phyloP scores from a whole-genome alignment of 2,329 filamentous ascomycete species.

The Xylariaceae sp. region DNA sequence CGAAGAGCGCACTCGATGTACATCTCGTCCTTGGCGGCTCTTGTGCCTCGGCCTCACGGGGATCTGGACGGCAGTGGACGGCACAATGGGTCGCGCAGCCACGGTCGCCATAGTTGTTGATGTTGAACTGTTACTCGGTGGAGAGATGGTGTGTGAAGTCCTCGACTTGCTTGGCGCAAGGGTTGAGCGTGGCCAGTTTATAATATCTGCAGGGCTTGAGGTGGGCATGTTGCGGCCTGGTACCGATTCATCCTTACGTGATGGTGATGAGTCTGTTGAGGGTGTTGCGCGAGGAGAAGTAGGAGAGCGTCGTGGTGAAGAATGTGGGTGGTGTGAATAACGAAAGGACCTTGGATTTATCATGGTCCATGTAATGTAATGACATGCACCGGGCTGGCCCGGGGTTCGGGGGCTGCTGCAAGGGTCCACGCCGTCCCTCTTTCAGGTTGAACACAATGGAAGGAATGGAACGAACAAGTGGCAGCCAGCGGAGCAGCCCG shows the following conservation, averaged over 20 bases:
- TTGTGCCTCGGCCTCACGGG: conserved; percentile 42
- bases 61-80: conserved; percentile 56
- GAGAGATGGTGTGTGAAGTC: conserved; percentile 23
- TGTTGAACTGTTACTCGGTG: conserved; percentile 25
- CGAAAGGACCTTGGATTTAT: conserved; percentile 41
- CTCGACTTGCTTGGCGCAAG: conserved; percentile 19
- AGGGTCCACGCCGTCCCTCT: neutral
- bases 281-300: conserved; percentile 15
- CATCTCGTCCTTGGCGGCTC: conserved; percentile 36
- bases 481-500: neutral
- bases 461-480: too few species aligned
- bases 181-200: neutral
- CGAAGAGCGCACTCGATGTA: conserved; percentile 32
- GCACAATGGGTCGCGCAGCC: conserved; percentile 35
- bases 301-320: conserved; percentile 19
- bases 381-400: neutral
- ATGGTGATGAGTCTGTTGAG: conserved; percentile 14
- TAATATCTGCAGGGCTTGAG: conserved; percentile 14
- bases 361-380: conserved; percentile 28
- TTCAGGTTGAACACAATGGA: neutral
- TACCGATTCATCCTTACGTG: conserved; percentile 32
- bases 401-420: conserved; percentile 2
- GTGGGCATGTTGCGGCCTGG: conserved; percentile 19
- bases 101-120: conserved; percentile 31
- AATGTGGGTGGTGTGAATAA: conserved; percentile 29